phyloP scores from a whole-genome alignment of 2,329 filamentous ascomycete species.

The Pezicula neosporulosa region DNA sequence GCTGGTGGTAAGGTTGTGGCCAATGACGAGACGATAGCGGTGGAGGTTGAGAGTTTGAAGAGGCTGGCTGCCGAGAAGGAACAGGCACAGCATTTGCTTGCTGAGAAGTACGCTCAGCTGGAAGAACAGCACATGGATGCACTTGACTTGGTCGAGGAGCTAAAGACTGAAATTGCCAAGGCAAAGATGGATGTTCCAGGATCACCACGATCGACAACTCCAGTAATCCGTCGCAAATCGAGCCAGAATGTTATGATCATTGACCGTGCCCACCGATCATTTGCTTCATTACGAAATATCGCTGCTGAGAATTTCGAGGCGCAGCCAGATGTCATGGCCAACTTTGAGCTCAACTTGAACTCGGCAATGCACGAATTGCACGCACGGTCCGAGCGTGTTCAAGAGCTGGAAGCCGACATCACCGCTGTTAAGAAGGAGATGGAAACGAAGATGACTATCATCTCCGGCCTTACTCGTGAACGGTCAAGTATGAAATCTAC shows the following conservation, averaged over 20 bases:
- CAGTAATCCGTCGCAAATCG: conserved; percentile 89
- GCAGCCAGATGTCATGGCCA: conserved; percentile 81
- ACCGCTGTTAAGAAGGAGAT: conserved; percentile 87
- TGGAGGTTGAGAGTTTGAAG: conserved; percentile 71
- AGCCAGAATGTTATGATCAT: conserved; percentile 84
- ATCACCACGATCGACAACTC: conserved; percentile 60
- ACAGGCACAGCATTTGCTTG: conserved; percentile 66
- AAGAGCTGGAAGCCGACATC: conserved; percentile 84
- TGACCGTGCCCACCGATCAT: conserved; percentile 87
- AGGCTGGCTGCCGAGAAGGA: conserved; percentile 74
- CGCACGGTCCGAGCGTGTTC: conserved; percentile 80
- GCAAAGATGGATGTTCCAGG: conserved; percentile 55
- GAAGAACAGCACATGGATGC: conserved; percentile 79
- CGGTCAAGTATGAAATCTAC: conserved; percentile 82
- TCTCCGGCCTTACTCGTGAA: conserved; percentile 89
- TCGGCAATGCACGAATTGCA: conserved; percentile 91
- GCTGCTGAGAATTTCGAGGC: conserved; percentile 81
- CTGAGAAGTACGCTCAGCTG: conserved; percentile 77
- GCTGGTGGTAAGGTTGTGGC: conserved; percentile 28
- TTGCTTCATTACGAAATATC: conserved; percentile 85
- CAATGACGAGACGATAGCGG: conserved; percentile 43
- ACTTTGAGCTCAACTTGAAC: conserved; percentile 88
- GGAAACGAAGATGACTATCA: conserved; percentile 94
- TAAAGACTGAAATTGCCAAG: conserved; percentile 82
- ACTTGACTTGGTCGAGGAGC: conserved; percentile 81